These are phyloP conservation scores for Monosporascus cannonballus DNA, from an alignment of 2,329 filamentous ascomycete genomes.

Conservation along the genomic window DNA sequence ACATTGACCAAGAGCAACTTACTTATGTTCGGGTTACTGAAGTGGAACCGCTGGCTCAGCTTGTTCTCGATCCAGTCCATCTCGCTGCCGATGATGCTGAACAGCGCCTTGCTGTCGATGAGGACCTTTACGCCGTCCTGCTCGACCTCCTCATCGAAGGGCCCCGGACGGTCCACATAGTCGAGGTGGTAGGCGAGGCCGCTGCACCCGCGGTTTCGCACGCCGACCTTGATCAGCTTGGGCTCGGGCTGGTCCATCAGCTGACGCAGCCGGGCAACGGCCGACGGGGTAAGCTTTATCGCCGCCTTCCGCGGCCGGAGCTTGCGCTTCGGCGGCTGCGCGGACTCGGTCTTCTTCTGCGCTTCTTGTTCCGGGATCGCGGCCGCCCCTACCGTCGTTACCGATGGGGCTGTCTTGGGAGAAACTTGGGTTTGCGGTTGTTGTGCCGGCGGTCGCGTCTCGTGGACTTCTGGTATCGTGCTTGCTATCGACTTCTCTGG, in stretches of 20 bases:
- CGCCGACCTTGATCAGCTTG: conserved; percentile 89
- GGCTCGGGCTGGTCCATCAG: conserved; percentile 81
- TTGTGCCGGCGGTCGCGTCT: conserved; percentile 40
- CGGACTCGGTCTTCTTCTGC: conserved; percentile 54
- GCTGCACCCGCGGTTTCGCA: conserved; percentile 90
- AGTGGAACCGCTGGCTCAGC: conserved; percentile 85
- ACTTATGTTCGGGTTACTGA: conserved; percentile 98
- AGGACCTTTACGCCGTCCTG: conserved; percentile 94
- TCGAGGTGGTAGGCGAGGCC: conserved; percentile 90
- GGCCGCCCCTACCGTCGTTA: conserved; percentile 16
- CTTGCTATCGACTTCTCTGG: conserved; percentile 42
- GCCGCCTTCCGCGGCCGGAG: conserved; percentile 82
- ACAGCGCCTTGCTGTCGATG: conserved; percentile 93
- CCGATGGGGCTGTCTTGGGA: neutral
- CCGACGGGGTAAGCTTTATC: conserved; percentile 75
- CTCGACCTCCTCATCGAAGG: conserved; percentile 87
- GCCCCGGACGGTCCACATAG: conserved; percentile 84
- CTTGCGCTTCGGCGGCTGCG: conserved; percentile 56
- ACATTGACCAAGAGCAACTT: conserved; percentile 36
- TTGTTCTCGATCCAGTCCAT: conserved; percentile 99
- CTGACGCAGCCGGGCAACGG: conserved; percentile 70
- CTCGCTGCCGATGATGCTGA: conserved; percentile 97
- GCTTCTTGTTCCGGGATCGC: conserved; percentile 57
- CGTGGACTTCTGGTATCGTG: conserved; percentile 44
- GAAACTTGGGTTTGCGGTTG: neutral